Base-by-base conservation (phyloP, 2,329 filamentous ascomycete species). In the Penicillium digitatum region DNA sequence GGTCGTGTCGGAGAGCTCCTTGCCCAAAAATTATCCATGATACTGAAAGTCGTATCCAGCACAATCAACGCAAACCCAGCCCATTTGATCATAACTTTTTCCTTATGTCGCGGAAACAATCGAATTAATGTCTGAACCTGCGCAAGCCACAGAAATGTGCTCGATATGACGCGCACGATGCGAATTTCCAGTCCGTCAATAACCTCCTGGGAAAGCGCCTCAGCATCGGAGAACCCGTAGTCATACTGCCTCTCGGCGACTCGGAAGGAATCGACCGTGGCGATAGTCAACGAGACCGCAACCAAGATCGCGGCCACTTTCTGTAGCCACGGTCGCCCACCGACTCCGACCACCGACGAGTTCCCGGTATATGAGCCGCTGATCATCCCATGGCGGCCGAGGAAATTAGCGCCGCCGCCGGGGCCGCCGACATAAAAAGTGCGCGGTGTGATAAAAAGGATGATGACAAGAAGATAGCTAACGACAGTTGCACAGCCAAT, bases 61-160 rank as follows among this genome's bases (percentile, higher is more conserved):
- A 90, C 84, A 67, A 99, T 96, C 54, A 99, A 82, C 3, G 88
- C 91, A 69, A 97, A 96, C 1, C 93, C 94, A 16, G 93, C 90
- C 93, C 93, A 99, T 76, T 97, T 97, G 76, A 99, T 99, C 62
- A 97, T 89, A 49, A 97, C 87, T 76, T 97, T 97, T 75, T 99
- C 94, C 68, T 95, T 89, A 69, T 97, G 93, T 32, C 94, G 89
- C 8, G 94, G 94, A 65, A 99, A 99, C 1, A 99, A 80, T 50
- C 94, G 88, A 64, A 97, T 97, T 55, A 99, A 76, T 0, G 94
- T 99, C 76, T 99, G 94, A 1, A 95, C 93, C 74, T 99, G 94
- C 1, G 94, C 94, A 37, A 99, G 84, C 93, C 94, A 97, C 29
- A 99, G 80, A 72, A 97, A 97, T 1, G 94, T 92, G 73, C 96